phyloP scores from a whole-genome alignment of 257 asterid species.

The Przewalskia tangutica region DNA sequence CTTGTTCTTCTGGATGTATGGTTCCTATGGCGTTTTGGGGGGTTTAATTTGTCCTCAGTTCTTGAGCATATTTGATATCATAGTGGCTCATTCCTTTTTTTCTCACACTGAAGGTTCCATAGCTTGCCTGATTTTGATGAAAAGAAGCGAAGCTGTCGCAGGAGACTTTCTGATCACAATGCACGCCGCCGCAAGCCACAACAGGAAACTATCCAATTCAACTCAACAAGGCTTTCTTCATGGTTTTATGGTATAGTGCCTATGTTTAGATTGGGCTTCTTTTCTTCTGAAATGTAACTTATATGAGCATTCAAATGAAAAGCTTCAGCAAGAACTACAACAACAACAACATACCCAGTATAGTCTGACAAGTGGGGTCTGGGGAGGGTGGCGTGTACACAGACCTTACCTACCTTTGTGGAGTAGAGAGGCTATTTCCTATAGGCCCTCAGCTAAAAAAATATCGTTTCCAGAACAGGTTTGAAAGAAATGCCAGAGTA shows the following conservation, averaged over 20 bases:
- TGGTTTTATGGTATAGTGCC: slow-evolving; percentile 48
- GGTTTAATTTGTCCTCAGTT: not conserved
- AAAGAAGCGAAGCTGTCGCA: slow-evolving; percentile 84
- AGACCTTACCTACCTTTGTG: no score
- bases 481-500: no score
- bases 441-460: no score
- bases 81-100: not conserved
- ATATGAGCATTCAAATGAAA: not conserved
- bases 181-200: slow-evolving; percentile 91
- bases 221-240: slow-evolving; percentile 44
- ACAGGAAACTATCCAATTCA: slow-evolving; percentile 51
- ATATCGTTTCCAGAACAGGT: no score
- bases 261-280: not conserved
- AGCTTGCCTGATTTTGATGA: slow-evolving; percentile 71
- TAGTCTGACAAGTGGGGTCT: no score
- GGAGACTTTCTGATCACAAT: slow-evolving; percentile 85
- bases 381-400: no score
- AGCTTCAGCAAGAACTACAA: not conserved
- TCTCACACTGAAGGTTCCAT: slow-evolving; percentile 59
- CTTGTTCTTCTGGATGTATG: not conserved
- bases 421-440: no score
- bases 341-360: no score
- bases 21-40: not conserved
- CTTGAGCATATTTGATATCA: not conserved
- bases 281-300: not conserved